Base-by-base conservation (phyloP, 192 early-diverging fungal genomes). In the Entophlyctis helioformis region DNA sequence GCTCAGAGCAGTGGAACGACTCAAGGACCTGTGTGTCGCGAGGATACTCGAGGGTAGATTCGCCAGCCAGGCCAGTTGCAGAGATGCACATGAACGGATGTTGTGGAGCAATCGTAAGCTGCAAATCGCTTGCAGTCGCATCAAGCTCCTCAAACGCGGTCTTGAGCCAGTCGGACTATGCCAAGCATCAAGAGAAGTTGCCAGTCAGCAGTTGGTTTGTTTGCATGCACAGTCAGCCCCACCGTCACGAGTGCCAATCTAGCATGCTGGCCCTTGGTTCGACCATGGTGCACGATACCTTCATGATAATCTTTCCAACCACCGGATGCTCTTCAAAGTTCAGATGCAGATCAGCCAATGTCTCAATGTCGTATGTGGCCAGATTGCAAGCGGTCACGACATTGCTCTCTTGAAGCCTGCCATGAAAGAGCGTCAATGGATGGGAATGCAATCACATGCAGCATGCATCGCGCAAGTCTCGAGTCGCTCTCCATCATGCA, bases 81-180 rank as follows among this genome's bases (percentile, higher is more conserved):
- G 63, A 53, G 18, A 78, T 56, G 25, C 66, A 53, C 36, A 78
- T 63, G 49, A 60, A 71, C 3, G 75, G 75, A 8, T 53, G 63
- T 1, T 39, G 40, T 21, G 61, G 50, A 0, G 71, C 53, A 22
- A 69, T 62, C 8, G 42, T 36, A 19, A 78, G 49, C 6, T 52
- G 49, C 10, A 74, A 54, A 0, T 56, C 51, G 21, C 72, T 69
- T 49, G 72, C 60, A 8, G 71, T 72, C 12, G 53, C 53, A 34
- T 78, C 75, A 12, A 78, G 63, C 51, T 78, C 75, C 19, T 63
- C 59, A 26, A 78, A 72, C 2, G 75, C 75, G 42, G 69, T 66
- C 1, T 62, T 51, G 1, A 78, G 63, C 69, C 69, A 72, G 20
- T 66, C 53, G 0, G 75, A 78, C 26, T 56, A 27, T 12, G 19